Evolutionary conservation across 768 basidiomycete genomes (phyloP).

Genomic region (Tylopilus subfusipes): DNA sequence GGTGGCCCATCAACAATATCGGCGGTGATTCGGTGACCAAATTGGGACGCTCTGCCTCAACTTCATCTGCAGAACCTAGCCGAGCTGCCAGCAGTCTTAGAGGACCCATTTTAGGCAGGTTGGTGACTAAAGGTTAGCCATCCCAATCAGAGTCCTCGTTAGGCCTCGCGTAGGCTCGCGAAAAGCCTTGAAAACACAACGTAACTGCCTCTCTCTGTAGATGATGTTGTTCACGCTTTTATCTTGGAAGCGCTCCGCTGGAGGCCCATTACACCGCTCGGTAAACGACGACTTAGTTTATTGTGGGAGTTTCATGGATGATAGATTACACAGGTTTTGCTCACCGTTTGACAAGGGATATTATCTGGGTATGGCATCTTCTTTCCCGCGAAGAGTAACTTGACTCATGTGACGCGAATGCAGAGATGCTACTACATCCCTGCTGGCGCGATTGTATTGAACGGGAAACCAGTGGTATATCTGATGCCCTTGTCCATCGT

Average conservation of each 20-base stretch:
- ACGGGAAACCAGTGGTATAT: slow-evolving; percentile 22
- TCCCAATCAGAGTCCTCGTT: no score
- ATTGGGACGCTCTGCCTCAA: slow-evolving; percentile 32
- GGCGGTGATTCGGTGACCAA: no score
- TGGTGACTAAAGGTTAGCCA: no score
- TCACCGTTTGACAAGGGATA: slow-evolving; percentile 60
- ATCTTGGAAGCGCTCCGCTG: slow-evolving; percentile 37
- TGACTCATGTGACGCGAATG: not conserved
- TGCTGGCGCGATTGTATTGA: slow-evolving; percentile 21
- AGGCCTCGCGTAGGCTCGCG: no score
- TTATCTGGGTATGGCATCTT: slow-evolving; percentile 47
- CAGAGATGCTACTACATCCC: slow-evolving; percentile 25
- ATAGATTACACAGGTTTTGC: slow-evolving; percentile 37
- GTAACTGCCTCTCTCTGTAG: no score
- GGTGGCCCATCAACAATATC: no score
- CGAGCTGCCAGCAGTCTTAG: no score
- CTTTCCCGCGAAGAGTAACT: slow-evolving; percentile 31
- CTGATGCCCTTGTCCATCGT: not conserved
- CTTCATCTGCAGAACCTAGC: no score
- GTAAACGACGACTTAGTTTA: slow-evolving; percentile 2
- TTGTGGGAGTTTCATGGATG: no score
- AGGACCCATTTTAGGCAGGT: no score
- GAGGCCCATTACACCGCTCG: slow-evolving; percentile 33
- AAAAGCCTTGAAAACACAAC: no score
- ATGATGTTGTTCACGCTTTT: no score